A percentile compares a stretch with the other conserved stretches of the same genome.
These are phyloP conservation scores for Neofusicoccum sp. DNA, from an alignment of 2,329 filamentous ascomycete genomes.

Conservation along the genomic window DNA sequence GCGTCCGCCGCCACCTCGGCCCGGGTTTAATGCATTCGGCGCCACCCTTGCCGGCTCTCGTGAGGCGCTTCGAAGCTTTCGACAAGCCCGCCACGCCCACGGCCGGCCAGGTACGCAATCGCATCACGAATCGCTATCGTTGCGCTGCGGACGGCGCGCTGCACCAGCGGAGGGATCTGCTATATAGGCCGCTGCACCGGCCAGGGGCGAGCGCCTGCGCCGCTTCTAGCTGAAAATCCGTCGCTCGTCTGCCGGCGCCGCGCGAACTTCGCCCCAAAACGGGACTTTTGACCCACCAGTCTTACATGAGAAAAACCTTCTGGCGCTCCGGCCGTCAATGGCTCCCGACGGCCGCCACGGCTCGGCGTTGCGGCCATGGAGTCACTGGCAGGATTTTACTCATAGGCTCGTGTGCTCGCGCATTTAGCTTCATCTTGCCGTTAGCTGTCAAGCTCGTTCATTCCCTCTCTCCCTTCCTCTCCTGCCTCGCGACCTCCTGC, in stretches of 20 bases:
- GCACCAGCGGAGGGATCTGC: background rate
- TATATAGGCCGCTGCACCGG: background rate
- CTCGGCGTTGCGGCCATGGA: background rate
- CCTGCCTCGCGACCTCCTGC: conserved; percentile 11
- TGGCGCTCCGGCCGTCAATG: background rate
- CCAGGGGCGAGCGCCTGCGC: background rate
- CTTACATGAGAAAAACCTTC: conserved; percentile 19
- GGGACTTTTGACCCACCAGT: conserved; percentile 13
- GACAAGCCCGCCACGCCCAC: conserved; percentile 5
- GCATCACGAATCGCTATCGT: background rate
- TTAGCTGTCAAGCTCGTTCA: conserved; percentile 13
- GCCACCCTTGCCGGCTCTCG: background rate
- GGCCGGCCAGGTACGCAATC: background rate
- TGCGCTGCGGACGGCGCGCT: background rate
- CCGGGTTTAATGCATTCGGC: conserved; percentile 3
- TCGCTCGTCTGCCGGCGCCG: conserved; percentile 4
- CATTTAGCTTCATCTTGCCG: conserved; percentile 12
- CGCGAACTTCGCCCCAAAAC: conserved; percentile 6
- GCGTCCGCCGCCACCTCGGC: conserved; percentile 13
- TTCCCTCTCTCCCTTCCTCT: background rate
- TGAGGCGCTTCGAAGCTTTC: conserved; percentile 1
- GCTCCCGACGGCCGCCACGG: conserved; percentile 11
- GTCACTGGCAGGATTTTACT: conserved; percentile 8
- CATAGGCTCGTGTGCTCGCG: conserved; percentile 11
- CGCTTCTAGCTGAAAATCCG: conserved; percentile 1